Percentiles rank a stretch among this genome's conserved stretches.
phyloP scores from a whole-genome alignment of 2,329 filamentous ascomycete genomes.

The Beauveria brongniartii region DNA sequence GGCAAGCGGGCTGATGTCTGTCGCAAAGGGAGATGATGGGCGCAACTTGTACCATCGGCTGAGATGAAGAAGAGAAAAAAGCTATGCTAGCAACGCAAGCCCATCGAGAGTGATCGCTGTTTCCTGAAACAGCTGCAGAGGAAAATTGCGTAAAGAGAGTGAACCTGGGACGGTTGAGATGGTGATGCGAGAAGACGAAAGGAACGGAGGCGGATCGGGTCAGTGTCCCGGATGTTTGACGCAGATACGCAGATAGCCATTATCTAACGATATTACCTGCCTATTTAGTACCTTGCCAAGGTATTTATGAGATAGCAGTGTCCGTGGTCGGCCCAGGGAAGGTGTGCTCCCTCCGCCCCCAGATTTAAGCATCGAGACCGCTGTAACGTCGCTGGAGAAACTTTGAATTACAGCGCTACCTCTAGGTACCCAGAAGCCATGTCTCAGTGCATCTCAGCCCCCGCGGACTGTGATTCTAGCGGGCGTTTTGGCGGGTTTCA shows the following conservation, averaged over 20 bases:
- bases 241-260: background rate
- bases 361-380: background rate
- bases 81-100: background rate
- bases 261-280: background rate
- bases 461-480: background rate
- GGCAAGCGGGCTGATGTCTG: background rate
- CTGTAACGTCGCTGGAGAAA: background rate
- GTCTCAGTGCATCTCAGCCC: background rate
- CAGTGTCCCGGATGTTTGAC: background rate
- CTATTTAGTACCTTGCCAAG: background rate
- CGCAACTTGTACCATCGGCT: background rate
- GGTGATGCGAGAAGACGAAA: background rate
- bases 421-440: no score
- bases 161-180: background rate
- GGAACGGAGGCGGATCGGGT: background rate
- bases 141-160: background rate
- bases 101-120: background rate
- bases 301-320: background rate
- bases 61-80: background rate
- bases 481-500: background rate
- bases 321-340: conserved; percentile 7
- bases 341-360: background rate
- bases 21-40: conserved; percentile 3
- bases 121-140: background rate
- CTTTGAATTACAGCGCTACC: background rate